Evolutionary conservation across 345 rosid species (phyloP).

Genomic region (Turritis glabra): DNA sequence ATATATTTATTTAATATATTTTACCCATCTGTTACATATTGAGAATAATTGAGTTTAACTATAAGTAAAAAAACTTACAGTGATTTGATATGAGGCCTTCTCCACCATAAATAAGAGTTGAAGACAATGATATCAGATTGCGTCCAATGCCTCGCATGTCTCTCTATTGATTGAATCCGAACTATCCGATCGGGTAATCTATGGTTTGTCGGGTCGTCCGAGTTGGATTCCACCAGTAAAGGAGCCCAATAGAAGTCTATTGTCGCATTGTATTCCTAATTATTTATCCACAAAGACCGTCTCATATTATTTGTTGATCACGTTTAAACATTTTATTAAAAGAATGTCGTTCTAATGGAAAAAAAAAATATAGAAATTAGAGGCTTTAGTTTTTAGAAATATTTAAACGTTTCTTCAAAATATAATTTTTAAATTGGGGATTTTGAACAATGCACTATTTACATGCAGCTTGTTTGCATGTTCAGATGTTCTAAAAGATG

Average conservation of each 20-base stretch:
- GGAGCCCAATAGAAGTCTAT: conserved; percentile 96
- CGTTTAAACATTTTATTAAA: not conserved
- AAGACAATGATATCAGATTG: conserved; percentile 70
- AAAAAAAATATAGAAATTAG: not conserved
- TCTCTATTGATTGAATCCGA: conserved; percentile 74
- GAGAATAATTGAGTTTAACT: not conserved
- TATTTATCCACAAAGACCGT: not conserved
- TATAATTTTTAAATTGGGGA: not conserved
- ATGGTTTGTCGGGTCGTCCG: conserved; percentile 79
- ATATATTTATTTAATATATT: not conserved
- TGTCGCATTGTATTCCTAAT: conserved; percentile 79
- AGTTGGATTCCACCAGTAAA: conserved; percentile 88
- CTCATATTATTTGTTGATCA: not conserved
- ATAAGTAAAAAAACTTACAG: conserved; percentile 56
- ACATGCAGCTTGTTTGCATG: not conserved
- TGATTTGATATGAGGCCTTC: conserved; percentile 62
- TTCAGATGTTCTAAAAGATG: not conserved
- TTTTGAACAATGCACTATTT: not conserved
- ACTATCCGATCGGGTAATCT: conserved; percentile 69
- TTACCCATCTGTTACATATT: not conserved
- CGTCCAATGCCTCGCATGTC: conserved; percentile 83
- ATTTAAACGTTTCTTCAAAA: not conserved
- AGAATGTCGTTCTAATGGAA: no score
- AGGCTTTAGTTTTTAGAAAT: not conserved
- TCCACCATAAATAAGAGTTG: conserved; percentile 96